Base-by-base conservation (phyloP, 371 early-diverging fungal species). In the Coemansia sp. region DNA sequence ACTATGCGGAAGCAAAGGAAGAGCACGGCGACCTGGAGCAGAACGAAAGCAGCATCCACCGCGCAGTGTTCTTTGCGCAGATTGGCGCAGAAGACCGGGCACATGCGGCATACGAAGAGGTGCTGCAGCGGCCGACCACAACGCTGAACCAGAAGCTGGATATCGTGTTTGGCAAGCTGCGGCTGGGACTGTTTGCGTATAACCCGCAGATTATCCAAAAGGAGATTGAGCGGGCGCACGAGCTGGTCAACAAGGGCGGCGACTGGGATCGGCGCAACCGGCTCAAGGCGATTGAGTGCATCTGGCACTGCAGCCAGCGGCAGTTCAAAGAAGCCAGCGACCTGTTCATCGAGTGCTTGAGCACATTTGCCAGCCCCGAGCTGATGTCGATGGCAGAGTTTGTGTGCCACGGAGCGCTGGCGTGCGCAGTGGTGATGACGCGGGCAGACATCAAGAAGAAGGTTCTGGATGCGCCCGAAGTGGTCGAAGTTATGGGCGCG, bases 251-350 rank as follows among this genome's bases (percentile, higher is more conserved):
- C 74, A 92, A 94, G 81, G 98, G 98, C 42, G 98, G 99, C 27
- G 99, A 99, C 84, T 99, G 99, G 99, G 99, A 99, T 83, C 89
- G 99, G 68, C 90, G 98, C 67, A 99, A 99, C 84, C 90, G 99
- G 63, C 88, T 98, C 50, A 99, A 99, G 86, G 98, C 98, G 0
- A 97, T 99, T 75, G 92, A 98, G 73, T 99, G 96, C 59, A 84
- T 98, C 24, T 95, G 93, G 84, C 78, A 87, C 69, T 87, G 99
- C 85, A 91, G 95, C 21, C 89, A 91, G 68, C 91, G 99, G 58
- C 91, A 99, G 80, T 99, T 99, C 81, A 92, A 95, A 77, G 90
- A 90, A 11, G 95, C 98, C 1, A 90, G 94, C 11, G 79, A 86
- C 53, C 84, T 94, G 59, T 93, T 99, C 61, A 83, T 96, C 68